A percentile compares a stretch with the other conserved stretches of the same genome.
Evolutionary conservation across 495 filamentous ascomycete species (phyloP).

Genomic region (Alectoria sarmentosa): DNA sequence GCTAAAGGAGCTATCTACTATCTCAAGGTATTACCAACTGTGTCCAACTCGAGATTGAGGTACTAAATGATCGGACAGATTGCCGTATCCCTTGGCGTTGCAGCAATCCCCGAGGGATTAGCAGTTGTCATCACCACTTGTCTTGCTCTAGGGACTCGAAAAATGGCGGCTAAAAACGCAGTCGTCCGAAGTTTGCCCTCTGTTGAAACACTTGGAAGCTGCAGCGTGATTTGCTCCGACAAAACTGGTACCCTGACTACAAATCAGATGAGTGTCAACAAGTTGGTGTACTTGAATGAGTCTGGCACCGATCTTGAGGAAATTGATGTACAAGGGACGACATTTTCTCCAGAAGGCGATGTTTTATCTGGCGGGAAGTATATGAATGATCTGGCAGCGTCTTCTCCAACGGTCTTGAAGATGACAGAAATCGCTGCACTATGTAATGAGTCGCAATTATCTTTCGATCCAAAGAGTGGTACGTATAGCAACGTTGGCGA

Average conservation of each 20-base stretch:
- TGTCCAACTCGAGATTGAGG: background rate
- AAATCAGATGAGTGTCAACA: slow-evolving; percentile 98
- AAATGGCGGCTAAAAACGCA: slow-evolving; percentile 98
- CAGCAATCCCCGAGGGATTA: slow-evolving; percentile 94
- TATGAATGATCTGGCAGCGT: slow-evolving; percentile 59
- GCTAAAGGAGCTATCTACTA: slow-evolving; percentile 99
- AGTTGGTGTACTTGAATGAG: slow-evolving; percentile 73
- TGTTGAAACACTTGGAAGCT: slow-evolving; percentile 96
- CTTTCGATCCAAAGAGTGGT: slow-evolving; percentile 66
- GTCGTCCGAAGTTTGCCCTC: slow-evolving; percentile 94
- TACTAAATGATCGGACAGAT: slow-evolving; percentile 42
- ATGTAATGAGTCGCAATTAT: slow-evolving; percentile 83
- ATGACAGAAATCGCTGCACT: slow-evolving; percentile 82
- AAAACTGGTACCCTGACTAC: slow-evolving; percentile 98
- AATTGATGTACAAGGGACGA: slow-evolving; percentile 86
- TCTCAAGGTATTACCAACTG: slow-evolving; percentile 49
- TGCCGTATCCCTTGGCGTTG: slow-evolving; percentile 95
- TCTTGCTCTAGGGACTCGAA: slow-evolving; percentile 87
- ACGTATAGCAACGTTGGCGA: slow-evolving; percentile 85
- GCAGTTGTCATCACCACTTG: slow-evolving; percentile 98
- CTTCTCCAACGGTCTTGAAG: slow-evolving; percentile 72
- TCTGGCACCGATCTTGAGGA: slow-evolving; percentile 74
- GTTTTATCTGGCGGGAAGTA: slow-evolving; percentile 60
- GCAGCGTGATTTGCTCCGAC: slow-evolving; percentile 99
- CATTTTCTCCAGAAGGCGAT: slow-evolving; percentile 77